Conservation (phyloP, 305 asterid species). For the Fraxinus dipetala region DNA sequence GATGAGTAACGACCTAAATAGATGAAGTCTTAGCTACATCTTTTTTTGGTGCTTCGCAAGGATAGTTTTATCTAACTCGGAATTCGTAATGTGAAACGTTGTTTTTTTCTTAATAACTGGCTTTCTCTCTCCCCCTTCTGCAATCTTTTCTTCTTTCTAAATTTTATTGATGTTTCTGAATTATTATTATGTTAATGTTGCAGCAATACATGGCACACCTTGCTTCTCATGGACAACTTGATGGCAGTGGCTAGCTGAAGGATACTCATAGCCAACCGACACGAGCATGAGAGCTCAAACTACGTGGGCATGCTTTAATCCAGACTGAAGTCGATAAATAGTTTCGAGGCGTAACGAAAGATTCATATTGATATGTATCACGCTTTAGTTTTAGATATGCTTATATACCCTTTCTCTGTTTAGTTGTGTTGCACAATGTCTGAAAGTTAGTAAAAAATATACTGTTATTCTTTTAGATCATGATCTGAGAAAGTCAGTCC, state of each 20-base stretch:
- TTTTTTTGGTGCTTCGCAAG: neutral
- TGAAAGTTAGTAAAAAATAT: neutral
- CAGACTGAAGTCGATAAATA: neutral
- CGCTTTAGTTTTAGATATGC: neutral
- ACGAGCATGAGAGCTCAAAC: neutral
- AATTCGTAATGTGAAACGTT: neutral
- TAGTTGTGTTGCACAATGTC: neutral
- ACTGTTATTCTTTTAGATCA: neutral
- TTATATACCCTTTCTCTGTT: neutral
- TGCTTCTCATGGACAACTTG: conserved; percentile 74
- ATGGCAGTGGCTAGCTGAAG: conserved; percentile 66
- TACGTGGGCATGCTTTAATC: neutral
- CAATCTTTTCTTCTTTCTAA: neutral
- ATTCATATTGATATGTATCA: neutral
- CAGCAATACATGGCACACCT: conserved; percentile 96
- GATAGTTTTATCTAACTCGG: neutral
- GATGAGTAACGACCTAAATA: neutral
- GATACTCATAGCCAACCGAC: neutral
- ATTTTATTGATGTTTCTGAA: neutral
- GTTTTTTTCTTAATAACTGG: neutral
- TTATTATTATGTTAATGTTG: conserved; percentile 10
- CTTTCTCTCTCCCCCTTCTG: neutral
- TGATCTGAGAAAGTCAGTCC: neutral
- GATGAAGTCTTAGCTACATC: neutral
- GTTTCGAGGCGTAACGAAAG: neutral